These are phyloP conservation scores for Yamadazyma kitorensis DNA, from an alignment of 805 yeast species.

Conservation along the genomic window DNA sequence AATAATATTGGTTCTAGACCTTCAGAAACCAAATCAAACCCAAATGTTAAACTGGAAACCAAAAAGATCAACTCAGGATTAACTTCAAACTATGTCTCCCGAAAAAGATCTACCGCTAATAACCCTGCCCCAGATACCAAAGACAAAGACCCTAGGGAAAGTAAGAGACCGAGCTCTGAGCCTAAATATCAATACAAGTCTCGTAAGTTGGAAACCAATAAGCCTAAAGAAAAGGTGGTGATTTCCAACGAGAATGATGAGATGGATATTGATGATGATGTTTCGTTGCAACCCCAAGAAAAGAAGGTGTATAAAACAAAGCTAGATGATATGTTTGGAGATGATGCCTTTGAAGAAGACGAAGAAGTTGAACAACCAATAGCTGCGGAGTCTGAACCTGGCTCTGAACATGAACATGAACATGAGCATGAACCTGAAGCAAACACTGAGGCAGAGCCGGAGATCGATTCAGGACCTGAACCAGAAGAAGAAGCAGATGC, in stretches of 20 bases:
- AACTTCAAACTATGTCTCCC: constrained; percentile 28
- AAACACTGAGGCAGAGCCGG: neutral
- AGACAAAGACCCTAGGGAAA: constrained; percentile 1
- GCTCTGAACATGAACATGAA: constrained; percentile 14
- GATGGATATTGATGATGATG: constrained; percentile 11
- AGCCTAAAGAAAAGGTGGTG: constrained; percentile 35
- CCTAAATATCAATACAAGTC: constrained; percentile 32
- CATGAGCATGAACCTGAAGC: neutral
- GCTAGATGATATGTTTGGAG: constrained; percentile 33
- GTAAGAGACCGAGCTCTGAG: neutral
- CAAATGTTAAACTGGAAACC: constrained; percentile 5
- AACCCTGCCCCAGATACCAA: neutral
- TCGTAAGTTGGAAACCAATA: constrained; percentile 26
- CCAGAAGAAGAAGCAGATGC: neutral
- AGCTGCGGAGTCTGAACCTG: constrained; percentile 10
- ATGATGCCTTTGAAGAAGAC: constrained; percentile 18
- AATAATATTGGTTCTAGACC: constrained; percentile 4
- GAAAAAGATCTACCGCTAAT: constrained; percentile 14
- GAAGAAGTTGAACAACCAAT: constrained; percentile 6
- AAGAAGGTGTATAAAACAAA: constrained; percentile 16
- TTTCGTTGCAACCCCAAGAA: constrained; percentile 9
- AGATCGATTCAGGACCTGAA: neutral
- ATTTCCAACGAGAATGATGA: constrained; percentile 18
- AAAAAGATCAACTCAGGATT: constrained; percentile 14
- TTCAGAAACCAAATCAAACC: constrained; percentile 5